Base-by-base conservation (phyloP, 257 asterid genomes). In the Hygrophila difformis region DNA sequence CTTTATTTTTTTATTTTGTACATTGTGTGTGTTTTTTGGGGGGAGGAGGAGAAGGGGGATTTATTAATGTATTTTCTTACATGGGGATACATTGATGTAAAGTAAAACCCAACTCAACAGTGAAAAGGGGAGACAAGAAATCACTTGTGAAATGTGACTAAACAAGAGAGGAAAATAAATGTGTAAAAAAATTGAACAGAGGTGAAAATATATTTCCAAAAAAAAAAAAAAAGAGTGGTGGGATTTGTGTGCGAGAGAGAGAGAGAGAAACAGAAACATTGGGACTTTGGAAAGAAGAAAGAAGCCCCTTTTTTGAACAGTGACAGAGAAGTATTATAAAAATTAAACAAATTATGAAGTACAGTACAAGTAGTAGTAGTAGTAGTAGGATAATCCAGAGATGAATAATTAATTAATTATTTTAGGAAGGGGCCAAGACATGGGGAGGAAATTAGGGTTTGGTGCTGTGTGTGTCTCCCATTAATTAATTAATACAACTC, bases 381-480 rank as follows among this genome's bases (percentile, higher is more conserved):
- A n/a, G n/a, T n/a, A n/a, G n/a, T n/a, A n/a, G n/a, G n/a, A 43
- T 34, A 47, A 31, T 28, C 35, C 46, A 41, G n/a, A 51, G 35
- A 48, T 8, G 28, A 39, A 21, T 42, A 1, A 13, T 1, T 42
- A 17, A 4, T 12, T 47, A 43, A 26, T 38, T 1, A 9, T 31
- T 20, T 24, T 37, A 13, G 4, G 28, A 51, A 29, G 33, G 49
- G 44, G 55, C 64, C 59, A 66, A 74, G 91, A 76, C 82, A 79
- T 42, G 76, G 49, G 54, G 63, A 69, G 44, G 78, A 70, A 79
- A 69, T 71, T 76, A 76, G 94, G 94, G 94, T 69, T 69, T 3
- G 2, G 50, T 35, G 31, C 31, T 26, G 31, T 69, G 77, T 54
- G 65, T 47, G 45, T 54, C 56, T 69, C 69, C 44, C 64, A 12